Evolutionary conservation across 106 monocot species (phyloP).

Genomic region (Phalaenopsis equestris): DNA sequence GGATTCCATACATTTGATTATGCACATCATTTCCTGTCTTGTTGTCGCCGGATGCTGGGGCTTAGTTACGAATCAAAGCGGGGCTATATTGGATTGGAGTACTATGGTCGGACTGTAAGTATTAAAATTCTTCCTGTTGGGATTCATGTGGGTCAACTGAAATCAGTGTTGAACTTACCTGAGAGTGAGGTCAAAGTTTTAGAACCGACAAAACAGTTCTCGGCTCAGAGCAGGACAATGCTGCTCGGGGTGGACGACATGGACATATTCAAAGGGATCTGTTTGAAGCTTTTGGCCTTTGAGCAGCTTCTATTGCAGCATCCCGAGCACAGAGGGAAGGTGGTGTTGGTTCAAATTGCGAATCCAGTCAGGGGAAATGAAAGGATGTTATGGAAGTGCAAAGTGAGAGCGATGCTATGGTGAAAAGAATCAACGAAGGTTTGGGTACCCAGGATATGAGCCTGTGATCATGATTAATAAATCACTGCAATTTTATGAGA

Average conservation of each 20-base stretch:
- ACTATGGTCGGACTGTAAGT: slow-evolving; percentile 42
- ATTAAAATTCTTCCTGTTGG: slow-evolving; percentile 64
- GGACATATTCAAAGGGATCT: slow-evolving; percentile 60
- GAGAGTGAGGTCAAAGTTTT: slow-evolving; percentile 29
- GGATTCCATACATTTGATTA: slow-evolving; percentile 67
- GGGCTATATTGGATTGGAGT: slow-evolving; percentile 55
- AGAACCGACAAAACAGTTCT: slow-evolving; percentile 30
- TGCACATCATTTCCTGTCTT: slow-evolving; percentile 53
- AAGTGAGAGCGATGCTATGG: slow-evolving; percentile 31
- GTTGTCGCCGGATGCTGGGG: slow-evolving; percentile 50
- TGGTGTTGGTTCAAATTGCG: slow-evolving; percentile 48
- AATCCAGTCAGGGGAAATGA: slow-evolving; percentile 41
- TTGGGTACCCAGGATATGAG: slow-evolving; percentile 28
- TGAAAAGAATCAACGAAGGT: slow-evolving; percentile 32
- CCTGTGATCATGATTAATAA: slow-evolving; percentile 39
- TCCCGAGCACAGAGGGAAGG: slow-evolving; percentile 30
- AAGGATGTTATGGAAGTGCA: slow-evolving; percentile 42
- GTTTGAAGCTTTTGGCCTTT: slow-evolving; percentile 46
- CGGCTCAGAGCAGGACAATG: slow-evolving; percentile 16
- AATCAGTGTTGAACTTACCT: slow-evolving; percentile 20
- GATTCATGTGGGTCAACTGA: slow-evolving; percentile 45
- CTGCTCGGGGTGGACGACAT: slow-evolving; percentile 56
- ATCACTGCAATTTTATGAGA: slow-evolving; percentile 36
- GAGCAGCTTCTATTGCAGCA: slow-evolving; percentile 44
- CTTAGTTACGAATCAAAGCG: slow-evolving; percentile 38